phyloP scores from a whole-genome alignment of 148 eudicot genomes.

The Hydrangea macrophylla region DNA sequence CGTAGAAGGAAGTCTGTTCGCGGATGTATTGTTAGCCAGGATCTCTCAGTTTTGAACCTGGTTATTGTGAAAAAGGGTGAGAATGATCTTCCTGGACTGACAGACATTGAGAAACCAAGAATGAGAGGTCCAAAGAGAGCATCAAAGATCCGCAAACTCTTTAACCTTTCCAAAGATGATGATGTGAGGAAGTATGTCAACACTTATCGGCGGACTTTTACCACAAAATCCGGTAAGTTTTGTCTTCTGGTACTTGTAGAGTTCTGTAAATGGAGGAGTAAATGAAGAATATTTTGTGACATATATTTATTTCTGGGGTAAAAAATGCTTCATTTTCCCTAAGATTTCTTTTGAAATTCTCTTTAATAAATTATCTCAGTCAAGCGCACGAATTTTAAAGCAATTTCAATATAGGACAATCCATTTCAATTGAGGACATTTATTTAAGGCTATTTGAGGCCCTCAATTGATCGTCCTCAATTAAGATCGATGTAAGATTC shows the following conservation, averaged over 20 bases:
- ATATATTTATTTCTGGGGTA: no score
- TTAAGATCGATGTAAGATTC: no score
- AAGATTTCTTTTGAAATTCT: no score
- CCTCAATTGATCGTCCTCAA: no score
- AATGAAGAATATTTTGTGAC: no score
- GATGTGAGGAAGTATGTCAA: conserved; percentile 92
- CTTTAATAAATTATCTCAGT: no score
- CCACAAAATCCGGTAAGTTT: conserved; percentile 57
- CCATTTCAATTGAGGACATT: no score
- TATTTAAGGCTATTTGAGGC: no score
- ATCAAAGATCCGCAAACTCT: conserved; percentile 86
- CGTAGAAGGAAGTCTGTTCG: conserved; percentile 84
- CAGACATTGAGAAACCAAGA: conserved; percentile 84
- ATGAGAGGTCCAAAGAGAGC: conserved; percentile 98
- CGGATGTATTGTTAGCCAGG: conserved; percentile 85
- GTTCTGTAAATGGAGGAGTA: neutral
- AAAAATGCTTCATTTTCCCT: no score
- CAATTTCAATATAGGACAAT: no score
- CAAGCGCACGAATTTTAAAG: no score
- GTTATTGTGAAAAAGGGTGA: conserved; percentile 93
- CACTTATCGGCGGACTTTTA: conserved; percentile 78
- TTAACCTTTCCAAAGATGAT: conserved; percentile 80
- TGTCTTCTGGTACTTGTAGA: neutral
- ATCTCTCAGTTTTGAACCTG: conserved; percentile 79
- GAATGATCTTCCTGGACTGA: conserved; percentile 77